Evolutionary conservation across 805 yeast species (phyloP), one percentile per base, ranked within the genome.

Genomic region (Ogataea henricii): DNA sequence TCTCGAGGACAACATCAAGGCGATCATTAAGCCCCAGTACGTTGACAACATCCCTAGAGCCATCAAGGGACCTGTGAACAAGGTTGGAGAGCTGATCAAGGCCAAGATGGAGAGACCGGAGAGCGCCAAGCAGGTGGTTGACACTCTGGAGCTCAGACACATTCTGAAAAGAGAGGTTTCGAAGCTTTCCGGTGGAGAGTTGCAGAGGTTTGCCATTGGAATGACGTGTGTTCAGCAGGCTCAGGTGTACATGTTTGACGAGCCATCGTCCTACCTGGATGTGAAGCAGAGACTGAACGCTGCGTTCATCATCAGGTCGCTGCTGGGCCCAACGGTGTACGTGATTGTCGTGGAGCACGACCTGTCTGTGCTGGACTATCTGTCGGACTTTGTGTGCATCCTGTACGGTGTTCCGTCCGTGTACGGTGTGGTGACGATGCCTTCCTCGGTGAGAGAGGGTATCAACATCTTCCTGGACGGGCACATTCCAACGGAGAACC

Each of bases 311-410:
- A 94, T 94, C 60, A 85, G 99, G 72, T 83, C 94, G 16, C 74
- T 94, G 56, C 76, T 94, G 62, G 77, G 72, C 48, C 81, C 92
- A 40, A 81, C 90, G 40, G 77, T 79, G 23, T 94, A 92, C 64
- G 94, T 94, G 56, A 94, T 94, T 64, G 91, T 92, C 68, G 99
- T 94, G 52, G 99, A 94, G 79, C 99, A 94, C 77, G 99, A 94
- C 81, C 79, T 94, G 72, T 91, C 97, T 3, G 99, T 94, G 22
- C 77, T 94, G 71, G 99, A 94, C 76, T 94, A 94, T 69, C 78
- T 94, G 60, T 92, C 98, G 13, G 99, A 94, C 74, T 94, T 85
- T 59, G 90, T 94, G 49, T 94, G 99, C 81, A 94, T 94, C 61
- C 73, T 94, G 48, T 94, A 94, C 67, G 99, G 99, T 77, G 96